phyloP scores from a whole-genome alignment of 495 filamentous ascomycete species.

The Penicillium alfredii region DNA sequence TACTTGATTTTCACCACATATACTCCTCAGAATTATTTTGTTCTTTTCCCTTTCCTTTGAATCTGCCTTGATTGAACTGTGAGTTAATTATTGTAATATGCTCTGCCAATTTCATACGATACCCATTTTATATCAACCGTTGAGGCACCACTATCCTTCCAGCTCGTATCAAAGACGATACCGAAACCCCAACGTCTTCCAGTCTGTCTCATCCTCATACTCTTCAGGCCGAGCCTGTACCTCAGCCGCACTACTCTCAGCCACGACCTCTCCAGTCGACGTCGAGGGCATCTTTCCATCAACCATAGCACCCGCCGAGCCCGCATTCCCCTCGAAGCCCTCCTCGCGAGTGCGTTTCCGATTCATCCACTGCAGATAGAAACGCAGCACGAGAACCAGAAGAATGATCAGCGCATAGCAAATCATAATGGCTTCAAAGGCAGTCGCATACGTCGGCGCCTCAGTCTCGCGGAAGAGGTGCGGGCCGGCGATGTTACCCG shows the following conservation, averaged over 20 bases:
- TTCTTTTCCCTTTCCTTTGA: too few relatives aligned
- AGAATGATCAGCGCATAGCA: conserved; percentile 43
- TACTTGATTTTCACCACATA: too few relatives aligned
- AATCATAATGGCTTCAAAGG: conserved; percentile 47
- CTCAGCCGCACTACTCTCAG: conserved; percentile 23
- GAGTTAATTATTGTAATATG: too few relatives aligned
- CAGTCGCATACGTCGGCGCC: conserved; percentile 35
- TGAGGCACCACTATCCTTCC: too few relatives aligned
- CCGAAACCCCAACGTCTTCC: conserved; percentile 48
- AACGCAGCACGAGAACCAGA: conserved; percentile 33
- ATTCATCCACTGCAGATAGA: conserved; percentile 40
- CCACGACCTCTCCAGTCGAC: conserved; percentile 18
- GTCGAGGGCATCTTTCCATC: conserved; percentile 33
- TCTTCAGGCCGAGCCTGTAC: conserved; percentile 31
- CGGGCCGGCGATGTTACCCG: conserved; percentile 37
- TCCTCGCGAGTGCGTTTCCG: conserved; percentile 32
- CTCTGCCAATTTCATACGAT: too few relatives aligned
- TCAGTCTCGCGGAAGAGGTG: conserved; percentile 34
- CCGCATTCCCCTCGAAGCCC: conserved; percentile 36
- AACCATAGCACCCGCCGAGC: conserved; percentile 31
- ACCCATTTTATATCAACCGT: too few relatives aligned
- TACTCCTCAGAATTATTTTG: too few relatives aligned
- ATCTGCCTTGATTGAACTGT: too few relatives aligned
- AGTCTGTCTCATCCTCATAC: conserved; percentile 49
- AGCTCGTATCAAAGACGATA: conserved; percentile 33